Evolutionary conservation across 495 filamentous ascomycete genomes (phyloP).

Genomic region (Chlorociboria aeruginascens): DNA sequence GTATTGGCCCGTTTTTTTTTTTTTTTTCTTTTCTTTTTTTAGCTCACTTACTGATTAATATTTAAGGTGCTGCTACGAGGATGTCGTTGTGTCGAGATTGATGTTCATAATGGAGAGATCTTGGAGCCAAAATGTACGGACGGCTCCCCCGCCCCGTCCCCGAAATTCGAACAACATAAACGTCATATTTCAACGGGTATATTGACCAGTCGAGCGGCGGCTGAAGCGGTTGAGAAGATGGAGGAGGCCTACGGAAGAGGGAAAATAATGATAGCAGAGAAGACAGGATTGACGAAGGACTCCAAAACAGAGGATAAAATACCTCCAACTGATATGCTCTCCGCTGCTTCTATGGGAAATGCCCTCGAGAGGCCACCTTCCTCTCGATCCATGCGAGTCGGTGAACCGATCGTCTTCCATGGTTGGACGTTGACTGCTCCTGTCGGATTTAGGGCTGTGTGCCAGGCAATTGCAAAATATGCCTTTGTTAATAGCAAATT

Average conservation of each 20-base stretch:
- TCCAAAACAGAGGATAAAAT: too few relatives aligned
- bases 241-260: slow-evolving; percentile 11
- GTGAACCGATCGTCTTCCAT: slow-evolving; percentile 72
- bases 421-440: slow-evolving; percentile 86
- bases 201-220: slow-evolving; percentile 13
- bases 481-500: slow-evolving; percentile 62
- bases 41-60: background rate
- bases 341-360: background rate
- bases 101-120: slow-evolving; percentile 84
- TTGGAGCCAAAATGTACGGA: slow-evolving; percentile 4
- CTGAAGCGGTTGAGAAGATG: slow-evolving; percentile 8
- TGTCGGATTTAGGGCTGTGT: slow-evolving; percentile 74
- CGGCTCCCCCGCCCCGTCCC: slow-evolving; percentile 1
- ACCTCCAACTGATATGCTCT: too few relatives aligned
- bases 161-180: slow-evolving; percentile 13
- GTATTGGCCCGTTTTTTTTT: slow-evolving; percentile 12
- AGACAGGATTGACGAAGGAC: background rate
- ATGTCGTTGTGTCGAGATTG: slow-evolving; percentile 91
- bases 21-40: background rate
- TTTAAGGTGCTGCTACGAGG: slow-evolving; percentile 56
- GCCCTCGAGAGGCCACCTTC: slow-evolving; percentile 9
- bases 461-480: slow-evolving; percentile 62
- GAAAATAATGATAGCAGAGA: slow-evolving; percentile 7
- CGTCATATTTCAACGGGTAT: slow-evolving; percentile 12
- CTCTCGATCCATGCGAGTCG: slow-evolving; percentile 6